A percentile compares a stretch with the other conserved stretches of the same genome.
These are phyloP conservation scores for Fagus sylvatica DNA, from an alignment of 306 rosid genomes.

Conservation along the genomic window DNA sequence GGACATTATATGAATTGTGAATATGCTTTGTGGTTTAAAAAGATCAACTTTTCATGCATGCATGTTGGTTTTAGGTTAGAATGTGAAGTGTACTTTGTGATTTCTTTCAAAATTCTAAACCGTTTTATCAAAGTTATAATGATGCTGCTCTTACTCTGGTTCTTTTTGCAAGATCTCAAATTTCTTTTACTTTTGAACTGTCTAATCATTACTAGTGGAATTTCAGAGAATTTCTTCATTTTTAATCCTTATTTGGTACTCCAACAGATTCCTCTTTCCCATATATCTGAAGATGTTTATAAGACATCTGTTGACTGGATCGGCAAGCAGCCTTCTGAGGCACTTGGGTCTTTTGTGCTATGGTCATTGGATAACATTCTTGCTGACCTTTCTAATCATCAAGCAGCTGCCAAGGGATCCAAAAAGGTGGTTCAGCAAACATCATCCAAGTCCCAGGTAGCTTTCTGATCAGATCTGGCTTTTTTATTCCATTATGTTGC, in stretches of 20 bases:
- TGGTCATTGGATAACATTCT: conserved; percentile 70
- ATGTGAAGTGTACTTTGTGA: neutral
- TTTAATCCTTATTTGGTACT: conserved; percentile 17
- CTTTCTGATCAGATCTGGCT: conserved; percentile 1
- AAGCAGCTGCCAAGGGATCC: conserved; percentile 57
- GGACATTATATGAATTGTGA: conserved; percentile 3
- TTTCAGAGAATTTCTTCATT: neutral
- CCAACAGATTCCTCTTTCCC: conserved; percentile 61
- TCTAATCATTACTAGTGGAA: neutral
- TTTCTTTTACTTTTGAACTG: neutral
- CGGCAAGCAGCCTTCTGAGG: conserved; percentile 48
- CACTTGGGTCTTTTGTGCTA: conserved; percentile 57
- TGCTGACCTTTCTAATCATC: conserved; percentile 58
- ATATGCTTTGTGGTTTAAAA: neutral
- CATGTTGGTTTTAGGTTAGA: neutral
- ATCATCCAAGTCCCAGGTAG: conserved; percentile 69
- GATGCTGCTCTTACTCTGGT: neutral
- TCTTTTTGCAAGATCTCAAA: neutral
- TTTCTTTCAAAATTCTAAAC: neutral
- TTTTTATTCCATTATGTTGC: neutral
- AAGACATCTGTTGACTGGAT: conserved; percentile 72
- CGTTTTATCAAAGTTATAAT: neutral
- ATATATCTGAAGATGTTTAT: conserved; percentile 56
- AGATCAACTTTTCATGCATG: neutral
- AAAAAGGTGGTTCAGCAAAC: conserved; percentile 58